Evolutionary conservation across 163 green algal species (phyloP), one percentile per base, ranked within the genome.

Genomic region (Chlorella variabilis): DNA sequence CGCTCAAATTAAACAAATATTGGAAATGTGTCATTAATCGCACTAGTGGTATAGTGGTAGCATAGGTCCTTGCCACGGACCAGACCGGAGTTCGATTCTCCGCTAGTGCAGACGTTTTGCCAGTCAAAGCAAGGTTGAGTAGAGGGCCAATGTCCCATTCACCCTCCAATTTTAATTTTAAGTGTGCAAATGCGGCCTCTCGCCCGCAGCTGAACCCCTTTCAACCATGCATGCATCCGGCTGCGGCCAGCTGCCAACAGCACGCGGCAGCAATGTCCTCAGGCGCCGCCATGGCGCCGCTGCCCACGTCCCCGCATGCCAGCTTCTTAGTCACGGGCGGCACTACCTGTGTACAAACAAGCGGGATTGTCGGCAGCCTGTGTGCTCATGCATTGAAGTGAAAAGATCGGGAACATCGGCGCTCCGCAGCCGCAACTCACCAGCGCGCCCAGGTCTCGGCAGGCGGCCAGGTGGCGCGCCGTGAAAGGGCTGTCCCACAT

Each of bases 401-500:
- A 39, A 9, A 3, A 23, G 3, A 3, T 31, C 23, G 17, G 4
- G 2, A 38, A 23, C 23, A 36, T 36, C 11, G 58, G 3, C 20
- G 58, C 58, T 66, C 7, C 23, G n/a, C 29, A 23, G 17, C 63
- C 63, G 2, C 63, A 48, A 33, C 69, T 42, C 68, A 76, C 70
- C 48, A 48, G 48, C 15, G 73, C 87, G 4, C 91, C 93, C 25
- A 97, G 81, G 41, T 81, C 42, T 3, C 39, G 25, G 13, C 98
- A 82, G 3, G 59, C 82, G 3, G 49, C 61, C 27, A 99, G 74
- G 71, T 99, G 97, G 11, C 89, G 77, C 0, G n/a, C 71, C 7
- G 97, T 99, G 80, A 98, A 94, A 7, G 93, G 91, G 80, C 81
- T 93, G 5, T 93, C 80, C 96, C 96, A 99, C 97, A 99, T 99